Evolutionary conservation across 2,329 filamentous ascomycete species (phyloP).

Genomic region (Colletotrichum liaoningense): DNA sequence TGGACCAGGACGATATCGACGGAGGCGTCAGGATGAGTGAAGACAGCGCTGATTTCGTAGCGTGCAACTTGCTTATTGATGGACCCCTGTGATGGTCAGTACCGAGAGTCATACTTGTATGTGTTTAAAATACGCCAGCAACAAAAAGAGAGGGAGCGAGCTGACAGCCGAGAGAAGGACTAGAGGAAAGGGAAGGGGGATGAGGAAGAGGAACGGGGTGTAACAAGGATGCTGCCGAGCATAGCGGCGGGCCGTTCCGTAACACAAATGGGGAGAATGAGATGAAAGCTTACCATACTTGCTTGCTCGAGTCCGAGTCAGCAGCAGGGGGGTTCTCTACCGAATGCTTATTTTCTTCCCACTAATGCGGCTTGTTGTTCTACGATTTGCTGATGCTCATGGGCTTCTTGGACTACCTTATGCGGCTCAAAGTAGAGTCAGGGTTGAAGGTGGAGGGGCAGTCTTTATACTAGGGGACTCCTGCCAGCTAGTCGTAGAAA

Average conservation of each 20-base stretch:
- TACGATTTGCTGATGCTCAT: neutral
- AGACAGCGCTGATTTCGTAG: conserved; percentile 70
- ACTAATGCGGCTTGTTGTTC: conserved; percentile 21
- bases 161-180: neutral
- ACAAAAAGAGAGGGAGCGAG: neutral
- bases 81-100: conserved; percentile 14
- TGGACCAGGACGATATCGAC: conserved; percentile 78
- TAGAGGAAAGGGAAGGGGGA: neutral
- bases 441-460: neutral
- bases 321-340: conserved; percentile 18
- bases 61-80: conserved; percentile 62
- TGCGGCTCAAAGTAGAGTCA: neutral
- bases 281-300: conserved; percentile 27
- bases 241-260: neutral
- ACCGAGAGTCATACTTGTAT: neutral
- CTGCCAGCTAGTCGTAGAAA: neutral
- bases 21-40: conserved; percentile 67
- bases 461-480: conserved; percentile 13
- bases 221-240: neutral
- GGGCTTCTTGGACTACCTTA: neutral
- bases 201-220: neutral
- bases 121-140: neutral
- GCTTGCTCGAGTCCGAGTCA: conserved; percentile 19
- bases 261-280: neutral
- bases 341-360: neutral